Conservation (phyloP, 2,329 filamentous ascomycete genomes). For the Chaetomiaceae sp. region DNA sequence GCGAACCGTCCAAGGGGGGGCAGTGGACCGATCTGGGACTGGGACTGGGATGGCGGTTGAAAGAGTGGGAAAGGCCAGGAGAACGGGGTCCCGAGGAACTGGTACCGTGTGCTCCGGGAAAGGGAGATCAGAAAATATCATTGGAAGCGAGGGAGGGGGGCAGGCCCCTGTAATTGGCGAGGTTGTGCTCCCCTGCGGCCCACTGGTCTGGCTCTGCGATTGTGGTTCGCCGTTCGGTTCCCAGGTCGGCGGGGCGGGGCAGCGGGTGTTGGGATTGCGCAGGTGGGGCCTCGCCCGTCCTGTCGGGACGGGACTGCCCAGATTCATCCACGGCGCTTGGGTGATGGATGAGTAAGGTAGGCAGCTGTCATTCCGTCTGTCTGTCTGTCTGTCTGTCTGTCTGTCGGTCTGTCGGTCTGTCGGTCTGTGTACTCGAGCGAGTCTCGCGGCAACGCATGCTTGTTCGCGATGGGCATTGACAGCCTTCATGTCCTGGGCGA, state of each 20-base stretch:
- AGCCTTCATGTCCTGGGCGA: too few relatives aligned
- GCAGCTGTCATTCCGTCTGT: too few relatives aligned
- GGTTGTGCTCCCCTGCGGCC: not conserved
- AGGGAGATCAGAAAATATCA: not conserved
- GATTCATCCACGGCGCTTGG: too few relatives aligned
- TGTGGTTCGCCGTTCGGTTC: not conserved
- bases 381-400: too few relatives aligned
- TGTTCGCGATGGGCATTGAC: too few relatives aligned
- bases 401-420: too few relatives aligned
- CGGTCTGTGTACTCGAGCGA: too few relatives aligned
- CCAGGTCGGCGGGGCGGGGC: constrained; percentile 9
- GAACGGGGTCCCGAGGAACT: constrained; percentile 13
- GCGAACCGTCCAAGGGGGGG: not conserved
- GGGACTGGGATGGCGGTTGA: too few relatives aligned
- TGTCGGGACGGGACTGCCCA: not conserved
- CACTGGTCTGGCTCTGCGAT: not conserved
- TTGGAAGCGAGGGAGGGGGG: constrained; percentile 4
- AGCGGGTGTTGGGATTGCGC: constrained; percentile 6
- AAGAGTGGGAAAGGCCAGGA: not conserved
- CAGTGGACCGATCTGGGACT: too few relatives aligned
- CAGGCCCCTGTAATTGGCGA: constrained; percentile 4
- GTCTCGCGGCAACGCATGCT: too few relatives aligned
- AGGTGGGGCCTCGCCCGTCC: not conserved
- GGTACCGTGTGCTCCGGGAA: constrained; percentile 13
- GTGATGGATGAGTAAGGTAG: too few relatives aligned